A percentile compares a stretch with the other conserved stretches of the same genome.
phyloP scores from a whole-genome alignment of 257 asterid genomes.

The Cinchona pubescens region DNA sequence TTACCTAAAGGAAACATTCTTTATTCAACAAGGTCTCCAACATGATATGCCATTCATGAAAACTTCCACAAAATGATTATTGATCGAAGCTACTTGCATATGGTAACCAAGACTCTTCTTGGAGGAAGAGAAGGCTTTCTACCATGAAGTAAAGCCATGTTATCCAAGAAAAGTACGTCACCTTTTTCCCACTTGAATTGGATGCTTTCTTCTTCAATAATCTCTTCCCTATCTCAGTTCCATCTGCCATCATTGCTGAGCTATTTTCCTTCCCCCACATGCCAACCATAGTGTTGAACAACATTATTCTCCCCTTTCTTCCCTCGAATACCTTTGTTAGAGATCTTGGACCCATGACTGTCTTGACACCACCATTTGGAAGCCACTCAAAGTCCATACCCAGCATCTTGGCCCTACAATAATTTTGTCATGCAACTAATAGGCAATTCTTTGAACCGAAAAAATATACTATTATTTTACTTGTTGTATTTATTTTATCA shows the following conservation, averaged over 20 bases:
- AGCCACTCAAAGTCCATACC: slow-evolving; percentile 91
- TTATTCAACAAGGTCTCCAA: neutral
- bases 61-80: neutral
- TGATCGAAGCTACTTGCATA: slow-evolving; percentile 42
- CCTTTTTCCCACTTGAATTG: slow-evolving; percentile 89
- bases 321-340: slow-evolving; percentile 70
- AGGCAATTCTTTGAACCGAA: neutral
- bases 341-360: slow-evolving; percentile 58
- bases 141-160: slow-evolving; percentile 67
- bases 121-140: slow-evolving; percentile 82
- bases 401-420: slow-evolving; percentile 52
- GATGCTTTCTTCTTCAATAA: slow-evolving; percentile 85
- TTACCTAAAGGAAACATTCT: neutral
- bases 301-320: slow-evolving; percentile 73
- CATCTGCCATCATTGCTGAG: slow-evolving; percentile 77
- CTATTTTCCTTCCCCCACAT: slow-evolving; percentile 85
- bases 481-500: no score
- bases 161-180: slow-evolving; percentile 70
- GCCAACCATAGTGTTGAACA: slow-evolving; percentile 83
- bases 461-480: neutral
- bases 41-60: neutral
- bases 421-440: neutral
- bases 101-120: slow-evolving; percentile 71
- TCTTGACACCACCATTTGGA: slow-evolving; percentile 53
- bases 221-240: slow-evolving; percentile 69